These are phyloP conservation scores for Thelonectria rubi DNA, from an alignment of 2,329 filamentous ascomycete species.

Conservation along the genomic window DNA sequence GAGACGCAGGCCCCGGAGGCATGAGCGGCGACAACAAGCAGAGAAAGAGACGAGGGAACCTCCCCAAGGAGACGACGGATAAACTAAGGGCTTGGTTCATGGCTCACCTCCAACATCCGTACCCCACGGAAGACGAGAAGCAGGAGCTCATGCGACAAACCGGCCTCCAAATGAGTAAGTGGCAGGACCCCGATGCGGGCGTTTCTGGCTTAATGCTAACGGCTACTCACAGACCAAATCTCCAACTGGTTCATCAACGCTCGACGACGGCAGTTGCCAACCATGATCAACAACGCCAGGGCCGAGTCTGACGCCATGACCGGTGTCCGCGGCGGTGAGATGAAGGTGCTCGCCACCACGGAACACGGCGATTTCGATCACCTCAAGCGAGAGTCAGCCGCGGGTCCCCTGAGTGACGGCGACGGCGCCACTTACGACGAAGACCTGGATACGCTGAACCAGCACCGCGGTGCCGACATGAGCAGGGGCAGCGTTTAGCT, in stretches of 20 bases:
- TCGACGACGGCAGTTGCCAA: slow-evolving; percentile 70
- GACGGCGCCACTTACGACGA: slow-evolving; percentile 58
- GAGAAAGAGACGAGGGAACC: slow-evolving; percentile 78
- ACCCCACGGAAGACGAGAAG: slow-evolving; percentile 89
- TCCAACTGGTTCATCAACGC: slow-evolving; percentile 87
- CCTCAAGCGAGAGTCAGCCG: slow-evolving; percentile 47
- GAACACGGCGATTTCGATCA: slow-evolving; percentile 52
- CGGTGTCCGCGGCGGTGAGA: slow-evolving; percentile 46
- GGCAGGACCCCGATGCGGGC: slow-evolving; percentile 16
- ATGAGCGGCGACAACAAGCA: slow-evolving; percentile 58
- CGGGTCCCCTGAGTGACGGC: slow-evolving; percentile 56
- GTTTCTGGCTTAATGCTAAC: slow-evolving; percentile 23
- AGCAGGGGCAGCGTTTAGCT: slow-evolving; percentile 58
- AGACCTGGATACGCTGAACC: slow-evolving; percentile 48
- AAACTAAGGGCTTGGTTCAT: slow-evolving; percentile 83
- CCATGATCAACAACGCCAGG: slow-evolving; percentile 65
- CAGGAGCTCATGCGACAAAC: slow-evolving; percentile 81
- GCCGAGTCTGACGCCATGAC: slow-evolving; percentile 61
- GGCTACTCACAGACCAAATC: slow-evolving; percentile 65
- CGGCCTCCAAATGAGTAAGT: slow-evolving; percentile 79
- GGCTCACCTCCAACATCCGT: slow-evolving; percentile 80
- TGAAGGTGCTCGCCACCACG: slow-evolving; percentile 51
- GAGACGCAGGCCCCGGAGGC: slow-evolving; percentile 51
- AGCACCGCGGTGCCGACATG: slow-evolving; percentile 47
- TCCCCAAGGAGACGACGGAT: slow-evolving; percentile 90